These are phyloP conservation scores for Elymus sibiricus DNA, from an alignment of 176 grass and related monocot genomes.

Conservation along the genomic window DNA sequence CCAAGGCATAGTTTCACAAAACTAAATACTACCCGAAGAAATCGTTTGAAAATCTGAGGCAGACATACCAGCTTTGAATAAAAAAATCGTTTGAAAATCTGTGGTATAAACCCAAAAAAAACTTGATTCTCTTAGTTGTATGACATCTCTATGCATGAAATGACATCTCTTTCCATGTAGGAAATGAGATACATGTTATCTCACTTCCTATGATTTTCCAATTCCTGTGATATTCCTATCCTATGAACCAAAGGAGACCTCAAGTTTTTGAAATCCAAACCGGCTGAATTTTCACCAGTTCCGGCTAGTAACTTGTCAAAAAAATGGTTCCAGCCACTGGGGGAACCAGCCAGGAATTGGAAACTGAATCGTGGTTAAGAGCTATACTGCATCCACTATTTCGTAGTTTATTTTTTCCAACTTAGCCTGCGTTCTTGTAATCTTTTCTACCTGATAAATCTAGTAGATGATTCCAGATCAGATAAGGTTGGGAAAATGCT, in stretches of 20 bases:
- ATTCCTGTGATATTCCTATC: too few species aligned
- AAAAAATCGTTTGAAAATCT: background rate
- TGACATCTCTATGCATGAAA: too few species aligned
- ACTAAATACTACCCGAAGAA: background rate
- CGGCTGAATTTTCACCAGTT: background rate
- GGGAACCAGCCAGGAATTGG: background rate
- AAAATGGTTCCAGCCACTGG: background rate
- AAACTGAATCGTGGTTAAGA: background rate
- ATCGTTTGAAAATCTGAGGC: background rate
- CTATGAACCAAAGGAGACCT: too few species aligned
- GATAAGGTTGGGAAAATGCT: slow-evolving; percentile 97
- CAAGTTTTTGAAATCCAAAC: background rate
- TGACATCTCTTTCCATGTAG: too few species aligned
- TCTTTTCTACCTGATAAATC: slow-evolving; percentile 21
- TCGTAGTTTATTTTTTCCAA: background rate
- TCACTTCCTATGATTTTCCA: too few species aligned
- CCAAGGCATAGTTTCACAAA: background rate
- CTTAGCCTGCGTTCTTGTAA: background rate
- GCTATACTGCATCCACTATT: background rate
- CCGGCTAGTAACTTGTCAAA: background rate
- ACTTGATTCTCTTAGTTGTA: background rate
- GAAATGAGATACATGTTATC: too few species aligned
- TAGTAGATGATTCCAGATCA: slow-evolving; percentile 48
- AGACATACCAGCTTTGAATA: background rate
- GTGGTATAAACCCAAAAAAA: background rate